Evolutionary conservation across 139 green algal genomes (phyloP), one percentile per base, ranked within the genome.

Genomic region (Chlorella sp.): DNA sequence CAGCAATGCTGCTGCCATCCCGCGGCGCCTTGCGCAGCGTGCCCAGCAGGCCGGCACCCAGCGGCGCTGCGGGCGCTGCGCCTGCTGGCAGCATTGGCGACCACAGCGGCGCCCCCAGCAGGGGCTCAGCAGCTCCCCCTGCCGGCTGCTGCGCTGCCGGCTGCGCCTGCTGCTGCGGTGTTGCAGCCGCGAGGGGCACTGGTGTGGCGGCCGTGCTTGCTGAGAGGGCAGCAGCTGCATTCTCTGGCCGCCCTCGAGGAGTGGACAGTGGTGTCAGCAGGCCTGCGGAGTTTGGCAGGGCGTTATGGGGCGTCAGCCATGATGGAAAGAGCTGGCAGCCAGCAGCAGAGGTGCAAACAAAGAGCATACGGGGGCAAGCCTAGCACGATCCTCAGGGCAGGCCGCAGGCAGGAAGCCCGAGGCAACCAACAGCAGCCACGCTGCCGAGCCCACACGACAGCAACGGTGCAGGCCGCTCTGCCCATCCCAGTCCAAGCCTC

Each of bases 41-140:
- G 55, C 74, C 55, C 11, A 81, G 74, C 74, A 70, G 7, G 32
- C 74, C 74, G 12, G 74, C 74, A 11, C 74, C 74, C 51, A 51
- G 51, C 1, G 74, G 32, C 28, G 74, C 73, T 17, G 21, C 20
- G 6, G 55, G 32, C 16, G 55, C 6, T 3, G 47, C 56, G 23
- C 41, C 47, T 9, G 74, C 55, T 11, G 74, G 55, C 55, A 81
- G 32, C 74, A 81, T 81, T 18, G 74, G 74, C 32, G 74, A 81
- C 74, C 74, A 81, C 30, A 81, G 74, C 28, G 57, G 60, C 60
- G 70, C 51, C 2, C 51, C 51, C 51, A 60, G 51, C 51, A 60
- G 51, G 51, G 51, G 11, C 15, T 60, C 51, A 4, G 51, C 51
- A 20, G 51, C 51, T 15, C 21, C 12, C 51, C 51, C 51, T 15